Percentiles rank a stretch among this genome's conserved stretches.
phyloP scores from a whole-genome alignment of 306 rosid genomes.

The Rosa lucieae region DNA sequence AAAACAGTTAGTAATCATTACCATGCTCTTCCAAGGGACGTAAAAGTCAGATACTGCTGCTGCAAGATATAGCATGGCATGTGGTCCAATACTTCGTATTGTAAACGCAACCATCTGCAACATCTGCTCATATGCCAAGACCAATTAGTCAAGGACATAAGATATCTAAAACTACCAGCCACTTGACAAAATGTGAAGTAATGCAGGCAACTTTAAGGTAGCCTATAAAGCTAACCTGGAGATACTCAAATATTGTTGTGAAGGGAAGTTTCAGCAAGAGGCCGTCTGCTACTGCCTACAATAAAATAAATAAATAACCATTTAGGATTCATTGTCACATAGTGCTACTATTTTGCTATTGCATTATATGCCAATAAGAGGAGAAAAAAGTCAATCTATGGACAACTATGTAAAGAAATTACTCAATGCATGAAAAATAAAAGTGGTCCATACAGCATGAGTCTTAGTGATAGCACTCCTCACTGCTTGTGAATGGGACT shows the following conservation, averaged over 20 bases:
- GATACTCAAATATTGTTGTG: conserved; percentile 92
- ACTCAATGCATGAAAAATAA: conserved; percentile 21
- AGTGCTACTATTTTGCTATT: conserved; percentile 17
- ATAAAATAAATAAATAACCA: conserved; percentile 22
- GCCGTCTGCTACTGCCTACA: conserved; percentile 72
- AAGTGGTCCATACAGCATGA: conserved; percentile 60
- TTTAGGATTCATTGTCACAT: conserved; percentile 16
- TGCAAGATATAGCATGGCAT: conserved; percentile 83
- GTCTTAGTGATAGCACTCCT: conserved; percentile 60
- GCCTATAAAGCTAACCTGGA: conserved; percentile 61
- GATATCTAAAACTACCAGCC: neutral
- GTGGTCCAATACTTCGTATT: conserved; percentile 47
- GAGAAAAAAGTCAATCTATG: conserved; percentile 8
- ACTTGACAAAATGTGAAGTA: neutral
- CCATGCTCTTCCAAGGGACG: conserved; percentile 97
- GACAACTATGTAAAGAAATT: neutral
- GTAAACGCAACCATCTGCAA: conserved; percentile 58
- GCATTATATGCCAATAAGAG: conserved; percentile 3
- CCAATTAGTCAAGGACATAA: conserved; percentile 18
- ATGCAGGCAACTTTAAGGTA: conserved; percentile 2
- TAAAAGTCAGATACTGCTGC: conserved; percentile 95
- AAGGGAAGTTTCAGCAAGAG: conserved; percentile 73
- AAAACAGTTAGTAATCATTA: conserved; percentile 29
- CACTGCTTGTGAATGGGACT: conserved; percentile 70
- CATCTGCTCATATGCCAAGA: conserved; percentile 48